Conservation (phyloP, 2,329 filamentous ascomycete genomes). For the Penicillium sp. region DNA sequence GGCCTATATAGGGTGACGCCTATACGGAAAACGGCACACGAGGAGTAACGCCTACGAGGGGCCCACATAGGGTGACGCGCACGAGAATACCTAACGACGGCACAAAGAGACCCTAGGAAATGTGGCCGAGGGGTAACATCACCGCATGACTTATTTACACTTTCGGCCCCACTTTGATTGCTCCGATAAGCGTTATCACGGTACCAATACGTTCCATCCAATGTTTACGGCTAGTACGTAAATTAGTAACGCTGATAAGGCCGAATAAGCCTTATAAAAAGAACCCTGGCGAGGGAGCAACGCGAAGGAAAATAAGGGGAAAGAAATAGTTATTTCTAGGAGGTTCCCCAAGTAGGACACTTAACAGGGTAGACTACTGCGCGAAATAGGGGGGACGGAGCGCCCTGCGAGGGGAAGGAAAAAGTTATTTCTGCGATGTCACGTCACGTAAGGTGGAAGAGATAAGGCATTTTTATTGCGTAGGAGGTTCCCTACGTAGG, state of each 20-base stretch:
- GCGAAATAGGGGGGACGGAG: not conserved
- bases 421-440: not conserved
- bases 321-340: no score
- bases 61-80: not conserved
- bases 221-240: not conserved
- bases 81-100: not conserved
- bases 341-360: no score
- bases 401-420: not conserved
- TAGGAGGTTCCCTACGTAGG: not conserved
- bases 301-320: not conserved
- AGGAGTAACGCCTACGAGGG: not conserved
- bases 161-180: not conserved
- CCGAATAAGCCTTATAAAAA: not conserved
- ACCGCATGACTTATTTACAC: not conserved
- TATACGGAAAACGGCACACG: no score
- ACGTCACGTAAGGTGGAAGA: not conserved
- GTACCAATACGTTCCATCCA: not conserved
- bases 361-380: no score
- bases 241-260: not conserved
- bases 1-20: not conserved
- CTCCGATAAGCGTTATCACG: not conserved
- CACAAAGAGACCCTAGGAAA: not conserved
- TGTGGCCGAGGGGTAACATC: not conserved
- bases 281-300: not conserved
- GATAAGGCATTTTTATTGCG: not conserved